A percentile compares a stretch with the other conserved stretches of the same genome.
These are phyloP conservation scores for Leccinum boreale DNA, from an alignment of 768 basidiomycete species.

Conservation along the genomic window DNA sequence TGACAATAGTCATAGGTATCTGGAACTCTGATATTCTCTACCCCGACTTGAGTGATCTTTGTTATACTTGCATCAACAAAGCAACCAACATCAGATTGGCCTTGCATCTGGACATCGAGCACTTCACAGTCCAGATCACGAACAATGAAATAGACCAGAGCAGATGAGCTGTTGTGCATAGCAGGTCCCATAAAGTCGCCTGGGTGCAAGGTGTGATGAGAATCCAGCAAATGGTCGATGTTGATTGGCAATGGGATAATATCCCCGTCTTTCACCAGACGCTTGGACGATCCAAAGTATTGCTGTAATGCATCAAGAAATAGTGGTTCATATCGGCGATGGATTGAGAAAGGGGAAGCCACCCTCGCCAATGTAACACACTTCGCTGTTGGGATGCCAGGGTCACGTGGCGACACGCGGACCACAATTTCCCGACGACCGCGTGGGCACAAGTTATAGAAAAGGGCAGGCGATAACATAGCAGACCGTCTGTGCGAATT, in stretches of 20 bases:
- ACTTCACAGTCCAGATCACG: constrained; percentile 72
- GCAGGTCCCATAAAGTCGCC: constrained; percentile 2
- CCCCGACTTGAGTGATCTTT: constrained; percentile 73
- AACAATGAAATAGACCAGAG: constrained; percentile 72
- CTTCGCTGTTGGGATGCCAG: constrained; percentile 64
- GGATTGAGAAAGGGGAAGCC: constrained; percentile 67
- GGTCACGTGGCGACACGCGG: constrained; percentile 50
- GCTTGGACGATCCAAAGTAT: constrained; percentile 54
- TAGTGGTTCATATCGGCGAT: constrained; percentile 58
- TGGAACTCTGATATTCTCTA: constrained; percentile 65
- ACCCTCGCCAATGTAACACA: constrained; percentile 77
- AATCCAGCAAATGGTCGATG: constrained; percentile 39
- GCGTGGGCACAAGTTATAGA: constrained; percentile 47
- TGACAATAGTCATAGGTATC: constrained; percentile 47
- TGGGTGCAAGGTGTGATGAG: constrained; percentile 5
- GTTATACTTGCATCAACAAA: constrained; percentile 76
- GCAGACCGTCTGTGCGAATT: constrained; percentile 36
- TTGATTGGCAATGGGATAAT: constrained; percentile 64
- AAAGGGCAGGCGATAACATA: constrained; percentile 43
- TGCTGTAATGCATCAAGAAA: constrained; percentile 59
- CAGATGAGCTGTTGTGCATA: constrained; percentile 26
- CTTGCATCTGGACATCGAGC: constrained; percentile 35
- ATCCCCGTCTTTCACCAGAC: constrained; percentile 72
- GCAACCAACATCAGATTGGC: constrained; percentile 73
- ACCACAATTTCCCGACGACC: constrained; percentile 34